Base-by-base conservation (phyloP, 148 eudicot genomes). In the Chenopodium album region DNA sequence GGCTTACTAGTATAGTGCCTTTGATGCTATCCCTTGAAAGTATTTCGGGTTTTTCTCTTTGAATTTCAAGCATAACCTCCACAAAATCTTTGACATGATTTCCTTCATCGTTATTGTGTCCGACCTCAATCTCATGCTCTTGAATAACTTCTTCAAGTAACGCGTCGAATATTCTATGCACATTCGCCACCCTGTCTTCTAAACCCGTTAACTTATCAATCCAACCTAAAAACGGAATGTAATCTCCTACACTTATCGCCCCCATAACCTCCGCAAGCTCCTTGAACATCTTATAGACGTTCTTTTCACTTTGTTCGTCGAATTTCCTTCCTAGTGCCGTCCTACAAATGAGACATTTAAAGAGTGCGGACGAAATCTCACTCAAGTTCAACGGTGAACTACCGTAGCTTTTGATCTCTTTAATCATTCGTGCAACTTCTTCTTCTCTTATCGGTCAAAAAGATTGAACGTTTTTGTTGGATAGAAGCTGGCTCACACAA, bases 381-480 rank as follows among this genome's bases (percentile, higher is more conserved):
- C 76, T 86, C 48, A 86, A 79, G 56, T 86, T 83, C 26, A 86
- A 75, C 1, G 31, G 46, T 64, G 34, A 9, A 9, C 63, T 26
- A 59, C 47, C 46, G 1, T 59, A 48, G 37, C 20, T 32, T 22
- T 34, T 16, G 19, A 85, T 70, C 62, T 56, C 46, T 22, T 79
- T 75, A 12, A 82, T 64, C 69, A 85, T 34, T 4, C 75, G 68
- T 0, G 16, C 64, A 26, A 62, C 32, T 31, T 86, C 88, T 76
- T 86, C 81, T 76, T 79, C 83, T 37, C 88, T 79, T 17, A 86
- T 66, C 28, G 31, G 4, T 7, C 81, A 72, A 56, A 76, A 82
- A 9, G 85, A 82, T 34, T 23, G 62, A 64, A 86, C 88, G 11
- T 56, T 80, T 28, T 72, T 79, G 6, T 31, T 54, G 32, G 83